Evolutionary conservation across 169 alveolate species (phyloP).

Genomic region (Eimeria brunetti): DNA sequence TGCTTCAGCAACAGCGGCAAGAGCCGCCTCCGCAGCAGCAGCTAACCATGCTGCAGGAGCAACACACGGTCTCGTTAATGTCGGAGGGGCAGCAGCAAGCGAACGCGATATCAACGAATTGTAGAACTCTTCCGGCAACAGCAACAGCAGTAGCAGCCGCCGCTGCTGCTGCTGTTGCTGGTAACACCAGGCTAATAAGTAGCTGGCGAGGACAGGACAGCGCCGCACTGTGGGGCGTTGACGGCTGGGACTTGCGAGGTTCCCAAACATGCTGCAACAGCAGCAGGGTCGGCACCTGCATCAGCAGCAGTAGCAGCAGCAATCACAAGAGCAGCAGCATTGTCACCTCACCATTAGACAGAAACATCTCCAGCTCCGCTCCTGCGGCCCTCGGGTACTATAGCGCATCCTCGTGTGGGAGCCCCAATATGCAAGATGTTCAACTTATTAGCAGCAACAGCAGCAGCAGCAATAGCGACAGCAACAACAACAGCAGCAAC

Average conservation of each 20-base stretch:
- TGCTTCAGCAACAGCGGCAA: slow-evolving; percentile 10
- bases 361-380: slow-evolving; percentile 16
- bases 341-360: not conserved
- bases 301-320: slow-evolving; percentile 11
- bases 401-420: not conserved
- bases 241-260: slow-evolving; percentile 8
- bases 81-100: slow-evolving; percentile 49
- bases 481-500: slow-evolving; percentile 47
- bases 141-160: slow-evolving; percentile 20
- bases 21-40: slow-evolving; percentile 47
- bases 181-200: slow-evolving; percentile 1
- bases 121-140: not conserved
- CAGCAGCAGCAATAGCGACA: slow-evolving; percentile 1
- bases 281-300: slow-evolving; percentile 38
- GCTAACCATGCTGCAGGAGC: slow-evolving; percentile 21
- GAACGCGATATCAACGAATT: not conserved
- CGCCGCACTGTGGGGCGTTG: slow-evolving; percentile 15
- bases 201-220: not conserved
- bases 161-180: not conserved
- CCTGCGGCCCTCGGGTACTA: slow-evolving; percentile 25
- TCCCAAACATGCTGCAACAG: slow-evolving; percentile 30
- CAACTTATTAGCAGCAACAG: slow-evolving; percentile 28
- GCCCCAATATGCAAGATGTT: not conserved
- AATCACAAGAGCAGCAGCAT: not conserved
- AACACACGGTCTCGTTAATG: not conserved